Evolutionary conservation across 2,329 filamentous ascomycete genomes (phyloP), one percentile per base, ranked within the genome.

Genomic region (Calonectria crousiana): DNA sequence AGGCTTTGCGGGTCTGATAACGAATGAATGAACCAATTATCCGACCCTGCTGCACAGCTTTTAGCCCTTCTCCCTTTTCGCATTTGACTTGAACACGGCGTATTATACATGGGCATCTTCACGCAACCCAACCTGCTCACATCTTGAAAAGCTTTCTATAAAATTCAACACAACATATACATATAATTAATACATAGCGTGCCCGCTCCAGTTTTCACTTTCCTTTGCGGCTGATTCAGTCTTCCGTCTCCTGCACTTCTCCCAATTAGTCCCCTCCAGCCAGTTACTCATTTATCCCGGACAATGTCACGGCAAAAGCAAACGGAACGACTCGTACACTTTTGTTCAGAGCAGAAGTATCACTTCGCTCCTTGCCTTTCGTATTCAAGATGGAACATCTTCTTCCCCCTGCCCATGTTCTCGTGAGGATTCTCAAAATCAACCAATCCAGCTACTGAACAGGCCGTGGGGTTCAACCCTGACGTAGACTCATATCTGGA

Each of bases 361-460:
- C 9, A 23, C 23, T 51, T 51, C 34, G 26, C 56, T 36, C 56
- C 67, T 41, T 47, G n/a, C 56, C 30, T 47, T 67, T 52, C 56
- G 38, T 49, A 64, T 72, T 68, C 65, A 38, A 58, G 30, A 67
- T 38, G 41, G 28, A 72, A 41, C 11, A 20, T 38, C 47, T 32
- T 18, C 20, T 38, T 26, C 38, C 41, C 38, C 16, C 60, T 28
- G 16, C 52, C 13, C 34, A 44, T 64, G n/a, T 68, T 64, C 56
- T 64, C 41, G 53, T 34, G 44, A 26, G 56, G 36, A 49, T 58
- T 51, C 34, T 18, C 36, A 56, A 49, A 38, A 49, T 47, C 47
- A 34, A 58, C 36, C 65, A 44, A 64, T 62, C 38, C 56, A 34
- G 23, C 44, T 60, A n/a, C 67, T 11, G 32, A 70, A 70, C 28